Conservation (phyloP, 768 basidiomycete species). For the Lyophyllum decastes region DNA sequence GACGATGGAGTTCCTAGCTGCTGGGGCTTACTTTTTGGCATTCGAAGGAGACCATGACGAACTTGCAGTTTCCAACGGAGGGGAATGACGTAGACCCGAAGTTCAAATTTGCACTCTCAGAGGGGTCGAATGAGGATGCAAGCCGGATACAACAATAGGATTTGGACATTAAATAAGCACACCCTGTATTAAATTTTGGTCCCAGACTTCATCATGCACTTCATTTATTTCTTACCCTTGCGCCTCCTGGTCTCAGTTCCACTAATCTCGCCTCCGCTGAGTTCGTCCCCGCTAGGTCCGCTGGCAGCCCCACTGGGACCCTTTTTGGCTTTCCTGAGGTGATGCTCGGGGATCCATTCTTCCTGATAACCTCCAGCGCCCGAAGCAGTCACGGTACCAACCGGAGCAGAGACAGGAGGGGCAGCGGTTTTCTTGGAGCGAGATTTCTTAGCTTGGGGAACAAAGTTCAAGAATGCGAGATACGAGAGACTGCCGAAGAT, state of each 20-base stretch:
- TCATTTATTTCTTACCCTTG: conserved; percentile 44
- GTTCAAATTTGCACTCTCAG: no score
- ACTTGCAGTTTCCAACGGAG: neutral
- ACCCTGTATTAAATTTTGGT: conserved; percentile 11
- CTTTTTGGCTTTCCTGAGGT: conserved; percentile 68
- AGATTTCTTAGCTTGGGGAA: conserved; percentile 64
- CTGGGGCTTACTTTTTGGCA: neutral
- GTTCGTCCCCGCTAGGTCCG: conserved; percentile 61
- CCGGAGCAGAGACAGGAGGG: conserved; percentile 51
- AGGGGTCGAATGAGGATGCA: no score
- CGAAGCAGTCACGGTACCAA: conserved; percentile 60
- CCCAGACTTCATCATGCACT: neutral
- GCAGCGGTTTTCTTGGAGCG: conserved; percentile 43
- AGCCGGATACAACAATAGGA: neutral
- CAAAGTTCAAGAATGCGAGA: conserved; percentile 63
- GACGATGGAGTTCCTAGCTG: neutral
- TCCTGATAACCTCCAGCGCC: conserved; percentile 77
- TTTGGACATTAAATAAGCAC: conserved; percentile 11
- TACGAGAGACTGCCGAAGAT: conserved; percentile 66
- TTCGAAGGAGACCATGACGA: neutral
- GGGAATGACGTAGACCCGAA: no score
- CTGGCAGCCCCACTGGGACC: conserved; percentile 41
- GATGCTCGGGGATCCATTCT: conserved; percentile 93
- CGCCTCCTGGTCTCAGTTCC: conserved; percentile 64
- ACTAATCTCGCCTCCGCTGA: conserved; percentile 67